A percentile compares a stretch with the other conserved stretches of the same genome.
Conservation (phyloP, 495 filamentous ascomycete species). For the Baudoinia panamericana region DNA sequence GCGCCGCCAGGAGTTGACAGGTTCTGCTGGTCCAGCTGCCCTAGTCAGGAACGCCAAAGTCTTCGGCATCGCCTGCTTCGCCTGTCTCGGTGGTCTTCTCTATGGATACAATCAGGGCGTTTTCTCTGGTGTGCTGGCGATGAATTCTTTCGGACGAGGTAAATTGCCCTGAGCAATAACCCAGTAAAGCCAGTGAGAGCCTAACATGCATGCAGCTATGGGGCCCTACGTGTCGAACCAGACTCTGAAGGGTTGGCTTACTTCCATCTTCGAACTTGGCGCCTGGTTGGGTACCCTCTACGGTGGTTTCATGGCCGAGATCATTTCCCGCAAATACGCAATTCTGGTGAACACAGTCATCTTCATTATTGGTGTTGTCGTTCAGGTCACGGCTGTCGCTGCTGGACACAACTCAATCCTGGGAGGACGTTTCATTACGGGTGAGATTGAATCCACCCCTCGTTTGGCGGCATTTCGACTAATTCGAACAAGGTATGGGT, state of each 20-base stretch:
- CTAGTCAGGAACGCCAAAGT: conserved; percentile 57
- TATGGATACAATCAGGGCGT: conserved; percentile 62
- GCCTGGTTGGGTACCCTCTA: conserved; percentile 69
- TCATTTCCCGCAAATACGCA: conserved; percentile 58
- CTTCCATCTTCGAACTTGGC: conserved; percentile 68
- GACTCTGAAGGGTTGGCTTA: conserved; percentile 62
- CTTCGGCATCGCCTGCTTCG: conserved; percentile 61
- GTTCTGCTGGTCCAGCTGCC: conserved; percentile 48
- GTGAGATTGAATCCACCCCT: conserved; percentile 17
- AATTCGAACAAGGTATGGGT: conserved; percentile 41
- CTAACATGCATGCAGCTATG: conserved; percentile 42
- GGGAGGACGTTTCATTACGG: conserved; percentile 62
- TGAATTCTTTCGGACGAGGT: conserved; percentile 39
- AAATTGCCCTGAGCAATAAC: conserved; percentile 8
- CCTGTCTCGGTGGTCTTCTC: conserved; percentile 55
- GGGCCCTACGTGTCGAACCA: conserved; percentile 48
- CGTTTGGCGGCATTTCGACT: background rate
- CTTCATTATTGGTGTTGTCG: conserved; percentile 64
- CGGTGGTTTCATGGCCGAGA: conserved; percentile 63
- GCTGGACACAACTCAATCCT: conserved; percentile 48
- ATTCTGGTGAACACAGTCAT: conserved; percentile 59
- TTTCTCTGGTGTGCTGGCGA: conserved; percentile 57
- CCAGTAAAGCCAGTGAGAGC: conserved; percentile 9
- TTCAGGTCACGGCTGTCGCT: conserved; percentile 51
- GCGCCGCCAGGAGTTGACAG: conserved; percentile 51